These are phyloP conservation scores for Grigorovia jiainica DNA, from an alignment of 805 yeast genomes.

Conservation along the genomic window DNA sequence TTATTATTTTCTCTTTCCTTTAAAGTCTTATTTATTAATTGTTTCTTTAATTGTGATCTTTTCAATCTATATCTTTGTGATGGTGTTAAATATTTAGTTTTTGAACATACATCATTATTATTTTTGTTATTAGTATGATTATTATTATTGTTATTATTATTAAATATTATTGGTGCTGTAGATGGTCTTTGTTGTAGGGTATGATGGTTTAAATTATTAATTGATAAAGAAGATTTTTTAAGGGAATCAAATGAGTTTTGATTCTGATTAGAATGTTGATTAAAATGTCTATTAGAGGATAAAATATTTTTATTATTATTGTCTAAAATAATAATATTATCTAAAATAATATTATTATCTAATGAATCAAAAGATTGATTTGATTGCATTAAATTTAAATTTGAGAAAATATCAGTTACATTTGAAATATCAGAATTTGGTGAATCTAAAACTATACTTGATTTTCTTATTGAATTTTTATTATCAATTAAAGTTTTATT, in stretches of 20 bases:
- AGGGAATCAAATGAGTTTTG: too few species aligned
- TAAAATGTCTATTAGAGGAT: too few species aligned
- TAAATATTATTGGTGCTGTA: neutral
- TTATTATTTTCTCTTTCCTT: neutral
- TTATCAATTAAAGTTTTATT: neutral
- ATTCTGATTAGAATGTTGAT: too few species aligned
- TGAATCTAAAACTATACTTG: neutral
- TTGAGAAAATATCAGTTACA: neutral
- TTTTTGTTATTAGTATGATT: slow-evolving; percentile 2
- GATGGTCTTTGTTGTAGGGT: too few species aligned
- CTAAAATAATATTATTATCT: neutral
- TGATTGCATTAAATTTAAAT: neutral
- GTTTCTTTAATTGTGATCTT: slow-evolving; percentile 26
- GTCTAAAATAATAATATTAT: neutral
- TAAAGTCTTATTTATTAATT: slow-evolving; percentile 14
- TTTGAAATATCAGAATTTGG: neutral
- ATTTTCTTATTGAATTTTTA: neutral
- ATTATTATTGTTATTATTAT: neutral
- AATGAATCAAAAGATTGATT: neutral
- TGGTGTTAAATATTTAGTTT: slow-evolving; percentile 26
- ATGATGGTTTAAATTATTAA: too few species aligned
- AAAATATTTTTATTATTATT: neutral
- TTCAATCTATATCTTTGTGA: slow-evolving; percentile 33
- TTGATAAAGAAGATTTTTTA: too few species aligned
- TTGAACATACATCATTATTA: slow-evolving; percentile 2